Conservation (phyloP, 371 early-diverging fungal genomes). For the Mucor lusitanicus region DNA sequence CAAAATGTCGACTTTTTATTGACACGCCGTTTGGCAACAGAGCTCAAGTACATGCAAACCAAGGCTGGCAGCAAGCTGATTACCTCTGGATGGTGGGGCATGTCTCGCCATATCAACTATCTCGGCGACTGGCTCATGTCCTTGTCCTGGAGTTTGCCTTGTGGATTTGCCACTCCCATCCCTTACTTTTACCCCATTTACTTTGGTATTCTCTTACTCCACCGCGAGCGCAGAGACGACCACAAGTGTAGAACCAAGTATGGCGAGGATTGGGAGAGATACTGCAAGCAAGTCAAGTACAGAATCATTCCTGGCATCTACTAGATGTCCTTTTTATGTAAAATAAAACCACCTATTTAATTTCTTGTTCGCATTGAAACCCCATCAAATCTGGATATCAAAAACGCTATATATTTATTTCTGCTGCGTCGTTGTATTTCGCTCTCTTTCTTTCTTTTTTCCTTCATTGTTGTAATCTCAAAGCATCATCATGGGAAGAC, state of each 20-base stretch:
- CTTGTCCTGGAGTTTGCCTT: conserved; percentile 79
- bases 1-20: neutral
- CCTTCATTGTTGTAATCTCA: neutral
- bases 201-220: conserved; percentile 85
- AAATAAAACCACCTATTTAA: neutral
- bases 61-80: conserved; percentile 79
- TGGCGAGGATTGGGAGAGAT: conserved; percentile 90
- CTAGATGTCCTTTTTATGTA: neutral
- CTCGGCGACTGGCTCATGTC: conserved; percentile 89
- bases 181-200: conserved; percentile 94
- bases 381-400: neutral
- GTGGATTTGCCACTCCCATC: conserved; percentile 64
- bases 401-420: conserved; percentile 8
- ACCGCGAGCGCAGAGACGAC: conserved; percentile 89
- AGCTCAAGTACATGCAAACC: conserved; percentile 84
- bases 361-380: neutral
- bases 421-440: conserved; percentile 7
- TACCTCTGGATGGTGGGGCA: conserved; percentile 93
- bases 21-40: conserved; percentile 18
- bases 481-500: conserved; percentile 44
- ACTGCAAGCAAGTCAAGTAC: conserved; percentile 82
- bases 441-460: conserved; percentile 1
- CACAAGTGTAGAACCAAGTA: conserved; percentile 88
- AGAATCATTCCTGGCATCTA: conserved; percentile 77
- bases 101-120: conserved; percentile 92